Evolutionary conservation across 768 basidiomycete species (phyloP).

Genomic region (Collybiopsis luxurians): DNA sequence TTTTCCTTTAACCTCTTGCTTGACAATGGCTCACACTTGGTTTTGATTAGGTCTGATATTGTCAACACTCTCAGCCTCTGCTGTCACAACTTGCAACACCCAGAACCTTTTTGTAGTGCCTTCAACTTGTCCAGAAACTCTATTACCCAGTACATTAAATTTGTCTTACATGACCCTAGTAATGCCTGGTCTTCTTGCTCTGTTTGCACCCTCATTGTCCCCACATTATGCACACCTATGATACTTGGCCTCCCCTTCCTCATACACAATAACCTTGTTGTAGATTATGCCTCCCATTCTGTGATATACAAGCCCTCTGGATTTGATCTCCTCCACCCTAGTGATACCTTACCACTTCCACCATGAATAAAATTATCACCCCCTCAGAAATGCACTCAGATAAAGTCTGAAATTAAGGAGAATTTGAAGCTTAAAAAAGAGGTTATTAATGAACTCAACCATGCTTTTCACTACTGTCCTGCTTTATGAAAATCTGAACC

Average conservation of each 20-base stretch:
- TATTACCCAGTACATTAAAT: conserved; percentile 3
- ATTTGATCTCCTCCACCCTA: conserved; percentile 7
- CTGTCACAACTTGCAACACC: background rate
- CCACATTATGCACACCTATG: conserved; percentile 14
- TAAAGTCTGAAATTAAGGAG: background rate
- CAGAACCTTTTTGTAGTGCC: background rate
- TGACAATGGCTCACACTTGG: conserved; percentile 27
- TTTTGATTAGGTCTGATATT: conserved; percentile 25
- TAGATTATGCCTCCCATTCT: conserved; percentile 20
- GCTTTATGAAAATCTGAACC: no score
- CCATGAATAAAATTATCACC: background rate
- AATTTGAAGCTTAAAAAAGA: background rate
- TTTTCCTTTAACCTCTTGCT: no score
- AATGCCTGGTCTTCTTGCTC: background rate
- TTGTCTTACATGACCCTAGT: background rate
- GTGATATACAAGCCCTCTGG: conserved; percentile 12
- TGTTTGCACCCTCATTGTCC: background rate
- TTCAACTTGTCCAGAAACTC: background rate
- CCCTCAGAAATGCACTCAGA: background rate
- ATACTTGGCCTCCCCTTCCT: conserved; percentile 34
- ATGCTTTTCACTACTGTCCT: background rate
- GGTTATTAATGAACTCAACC: background rate
- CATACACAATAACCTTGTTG: conserved; percentile 27
- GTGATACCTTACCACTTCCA: background rate
- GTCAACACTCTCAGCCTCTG: conserved; percentile 19